A percentile compares a stretch with the other conserved stretches of the same genome.
Evolutionary conservation across 352 stramenopile species (phyloP).

Genomic region (Pythium aquatile): DNA sequence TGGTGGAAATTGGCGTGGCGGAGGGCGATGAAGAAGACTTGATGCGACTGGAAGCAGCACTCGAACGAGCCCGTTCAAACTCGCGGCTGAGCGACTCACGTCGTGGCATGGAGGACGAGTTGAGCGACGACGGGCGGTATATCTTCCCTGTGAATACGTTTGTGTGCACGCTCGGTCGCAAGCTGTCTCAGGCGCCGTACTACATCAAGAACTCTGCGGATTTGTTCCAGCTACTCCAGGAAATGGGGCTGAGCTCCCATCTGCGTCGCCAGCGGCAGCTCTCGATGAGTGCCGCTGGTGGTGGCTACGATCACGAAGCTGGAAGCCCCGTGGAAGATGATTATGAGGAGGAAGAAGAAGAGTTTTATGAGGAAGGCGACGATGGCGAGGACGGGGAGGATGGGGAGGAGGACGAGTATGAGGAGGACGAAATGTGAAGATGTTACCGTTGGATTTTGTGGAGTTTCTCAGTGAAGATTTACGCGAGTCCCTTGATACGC

Average conservation of each 20-base stretch:
- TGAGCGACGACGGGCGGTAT: constrained; percentile 48
- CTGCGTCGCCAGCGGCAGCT: constrained; percentile 71
- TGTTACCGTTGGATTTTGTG: not conserved
- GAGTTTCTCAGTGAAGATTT: not conserved
- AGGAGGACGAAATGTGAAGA: constrained; percentile 25
- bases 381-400: not conserved
- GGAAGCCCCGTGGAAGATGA: constrained; percentile 24
- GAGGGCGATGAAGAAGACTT: constrained; percentile 26
- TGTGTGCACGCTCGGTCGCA: constrained; percentile 78
- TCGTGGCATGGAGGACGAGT: constrained; percentile 30
- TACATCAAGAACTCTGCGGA: constrained; percentile 87
- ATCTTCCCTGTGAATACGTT: constrained; percentile 84
- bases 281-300: constrained; percentile 37
- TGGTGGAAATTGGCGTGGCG: not conserved
- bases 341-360: constrained; percentile 15
- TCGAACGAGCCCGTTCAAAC: constrained; percentile 16
- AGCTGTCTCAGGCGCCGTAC: constrained; percentile 81
- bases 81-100: constrained; percentile 27
- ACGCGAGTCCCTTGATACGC: constrained; percentile 56
- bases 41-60: constrained; percentile 18
- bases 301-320: constrained; percentile 17
- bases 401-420: constrained; percentile 14
- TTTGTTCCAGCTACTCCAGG: constrained; percentile 79
- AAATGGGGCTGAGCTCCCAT: constrained; percentile 84
- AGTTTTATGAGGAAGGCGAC: constrained; percentile 10